Conservation (phyloP, 2,329 filamentous ascomycete genomes). For the Aureobasidium lini region DNA sequence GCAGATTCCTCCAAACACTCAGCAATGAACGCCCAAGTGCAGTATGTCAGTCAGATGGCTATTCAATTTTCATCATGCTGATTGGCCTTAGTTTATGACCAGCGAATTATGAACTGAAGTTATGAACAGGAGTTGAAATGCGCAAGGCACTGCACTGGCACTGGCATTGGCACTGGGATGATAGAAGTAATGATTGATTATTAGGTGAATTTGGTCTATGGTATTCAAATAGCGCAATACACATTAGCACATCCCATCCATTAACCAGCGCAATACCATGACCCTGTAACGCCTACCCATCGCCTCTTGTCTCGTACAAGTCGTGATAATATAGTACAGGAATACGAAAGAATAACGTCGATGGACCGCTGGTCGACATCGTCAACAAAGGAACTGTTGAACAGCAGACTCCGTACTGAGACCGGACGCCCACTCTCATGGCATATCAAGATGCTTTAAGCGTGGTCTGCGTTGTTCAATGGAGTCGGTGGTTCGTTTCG, state of each 20-base stretch:
- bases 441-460: neutral
- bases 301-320: constrained; percentile 4
- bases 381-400: neutral
- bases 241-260: constrained; percentile 3
- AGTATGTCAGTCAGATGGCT: neutral
- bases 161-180: too few species aligned
- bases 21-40: neutral
- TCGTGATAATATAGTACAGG: constrained; percentile 13
- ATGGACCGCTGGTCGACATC: neutral
- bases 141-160: too few species aligned
- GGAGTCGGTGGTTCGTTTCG: constrained; percentile 5
- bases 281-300: constrained; percentile 1
- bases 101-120: neutral
- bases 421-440: too few species aligned
- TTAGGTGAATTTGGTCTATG: neutral
- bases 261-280: constrained; percentile 1
- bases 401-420: neutral
- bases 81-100: neutral
- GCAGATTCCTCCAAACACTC: neutral
- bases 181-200: neutral
- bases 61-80: too few species aligned
- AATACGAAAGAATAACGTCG: neutral
- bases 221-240: neutral
- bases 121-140: too few species aligned
- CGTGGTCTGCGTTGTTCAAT: neutral